These are phyloP conservation scores for Abelmoschus esculentus DNA, from an alignment of 345 rosid species.

Conservation along the genomic window DNA sequence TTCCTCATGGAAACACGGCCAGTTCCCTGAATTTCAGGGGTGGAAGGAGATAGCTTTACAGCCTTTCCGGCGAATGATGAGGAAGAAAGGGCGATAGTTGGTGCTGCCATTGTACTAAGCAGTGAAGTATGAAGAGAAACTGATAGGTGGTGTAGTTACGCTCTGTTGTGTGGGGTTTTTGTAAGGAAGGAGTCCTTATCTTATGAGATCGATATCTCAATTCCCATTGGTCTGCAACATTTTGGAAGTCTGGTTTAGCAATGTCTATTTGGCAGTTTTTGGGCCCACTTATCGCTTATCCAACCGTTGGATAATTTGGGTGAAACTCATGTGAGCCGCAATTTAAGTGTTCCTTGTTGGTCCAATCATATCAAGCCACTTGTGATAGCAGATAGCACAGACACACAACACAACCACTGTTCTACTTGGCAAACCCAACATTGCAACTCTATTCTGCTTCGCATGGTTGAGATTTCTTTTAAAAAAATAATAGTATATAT, in stretches of 20 bases:
- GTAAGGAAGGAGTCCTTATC: background rate
- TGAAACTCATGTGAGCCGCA: background rate
- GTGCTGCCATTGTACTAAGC: conserved; percentile 1
- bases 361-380: conserved; percentile 1
- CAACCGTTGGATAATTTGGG: background rate
- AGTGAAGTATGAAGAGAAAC: no score
- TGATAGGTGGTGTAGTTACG: no score
- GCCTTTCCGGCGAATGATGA: background rate
- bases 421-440: no score
- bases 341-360: background rate
- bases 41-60: background rate
- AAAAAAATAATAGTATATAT: no score
- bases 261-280: background rate
- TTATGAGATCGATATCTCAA: background rate
- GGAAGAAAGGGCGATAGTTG: background rate
- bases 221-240: background rate
- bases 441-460: no score
- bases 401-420: no score
- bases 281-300: conserved; percentile 17
- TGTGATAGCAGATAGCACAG: conserved; percentile 13
- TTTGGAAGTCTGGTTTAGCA: background rate
- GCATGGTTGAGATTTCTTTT: no score
- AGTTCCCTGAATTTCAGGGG: background rate
- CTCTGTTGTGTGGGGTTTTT: no score
- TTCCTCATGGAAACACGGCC: background rate